A percentile compares a stretch with the other conserved stretches of the same genome.
Conservation (phyloP, 1,284 basidiomycete species). For the Trichosporon coremiiforme region DNA sequence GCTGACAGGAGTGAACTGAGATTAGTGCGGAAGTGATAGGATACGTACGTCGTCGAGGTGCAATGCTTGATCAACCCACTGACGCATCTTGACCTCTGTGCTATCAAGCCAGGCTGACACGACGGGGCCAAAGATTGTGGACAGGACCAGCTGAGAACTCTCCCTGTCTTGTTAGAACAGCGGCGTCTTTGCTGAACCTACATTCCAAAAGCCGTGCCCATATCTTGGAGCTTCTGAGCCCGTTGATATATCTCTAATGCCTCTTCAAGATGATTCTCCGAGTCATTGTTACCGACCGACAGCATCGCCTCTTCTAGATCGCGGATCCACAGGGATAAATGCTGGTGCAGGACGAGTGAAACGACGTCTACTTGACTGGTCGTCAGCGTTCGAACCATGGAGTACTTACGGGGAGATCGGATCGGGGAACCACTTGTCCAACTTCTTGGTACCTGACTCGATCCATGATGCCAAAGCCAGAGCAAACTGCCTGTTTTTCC, state of each 20-base stretch:
- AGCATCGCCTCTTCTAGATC: constrained; percentile 69
- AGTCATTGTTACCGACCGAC: constrained; percentile 39
- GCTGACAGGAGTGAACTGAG: constrained; percentile 76
- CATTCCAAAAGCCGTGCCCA: constrained; percentile 71
- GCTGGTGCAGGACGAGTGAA: constrained; percentile 71
- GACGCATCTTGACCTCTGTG: constrained; percentile 84
- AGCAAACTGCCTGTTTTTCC: constrained; percentile 43
- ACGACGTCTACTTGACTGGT: constrained; percentile 75
- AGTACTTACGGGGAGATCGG: constrained; percentile 72
- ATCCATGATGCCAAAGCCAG: constrained; percentile 83
- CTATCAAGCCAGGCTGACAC: constrained; percentile 87
- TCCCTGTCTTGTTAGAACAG: constrained; percentile 28
- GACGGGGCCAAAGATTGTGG: constrained; percentile 81
- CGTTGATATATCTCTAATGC: constrained; percentile 82
- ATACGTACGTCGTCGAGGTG: constrained; percentile 74
- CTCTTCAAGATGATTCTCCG: constrained; percentile 80
- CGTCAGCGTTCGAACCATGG: neutral
- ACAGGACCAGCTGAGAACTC: constrained; percentile 63
- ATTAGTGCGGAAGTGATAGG: constrained; percentile 1
- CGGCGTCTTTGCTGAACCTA: constrained; percentile 26
- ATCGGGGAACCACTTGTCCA: constrained; percentile 77
- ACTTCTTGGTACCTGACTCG: constrained; percentile 76
- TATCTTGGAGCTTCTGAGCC: constrained; percentile 62
- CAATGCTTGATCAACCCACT: constrained; percentile 93
- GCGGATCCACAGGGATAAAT: constrained; percentile 71